phyloP scores from a whole-genome alignment of 805 yeast genomes.

The Helenozyma baotianmanensis region DNA sequence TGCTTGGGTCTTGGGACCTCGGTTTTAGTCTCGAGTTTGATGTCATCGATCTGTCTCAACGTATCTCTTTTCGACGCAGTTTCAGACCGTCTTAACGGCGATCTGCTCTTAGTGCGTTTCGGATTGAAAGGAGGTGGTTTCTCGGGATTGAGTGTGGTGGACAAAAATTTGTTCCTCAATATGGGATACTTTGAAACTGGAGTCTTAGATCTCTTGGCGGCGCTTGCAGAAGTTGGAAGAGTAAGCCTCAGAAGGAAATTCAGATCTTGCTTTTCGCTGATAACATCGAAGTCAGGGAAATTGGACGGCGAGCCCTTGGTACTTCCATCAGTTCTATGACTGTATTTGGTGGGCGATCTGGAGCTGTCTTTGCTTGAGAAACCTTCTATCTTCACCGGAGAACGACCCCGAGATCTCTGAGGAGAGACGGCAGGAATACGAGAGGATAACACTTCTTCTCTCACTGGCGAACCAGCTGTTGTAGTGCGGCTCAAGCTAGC shows the following conservation, averaged over 20 bases:
- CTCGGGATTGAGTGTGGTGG: constrained; percentile 32
- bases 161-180: constrained; percentile 29
- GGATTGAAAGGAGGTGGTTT: constrained; percentile 22
- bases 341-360: constrained; percentile 11
- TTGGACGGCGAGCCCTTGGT: constrained; percentile 8
- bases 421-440: too few relatives aligned
- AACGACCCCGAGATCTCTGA: background rate
- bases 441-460: too few relatives aligned
- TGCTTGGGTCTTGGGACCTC: background rate
- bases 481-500: too few relatives aligned
- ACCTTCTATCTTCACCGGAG: background rate
- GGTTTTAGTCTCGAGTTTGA: constrained; percentile 3
- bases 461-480: too few relatives aligned
- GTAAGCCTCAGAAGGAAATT: constrained; percentile 18
- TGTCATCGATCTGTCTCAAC: constrained; percentile 1
- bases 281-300: constrained; percentile 1
- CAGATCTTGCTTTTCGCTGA: constrained; percentile 4
- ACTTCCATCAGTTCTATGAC: constrained; percentile 3
- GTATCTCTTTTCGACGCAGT: too few relatives aligned
- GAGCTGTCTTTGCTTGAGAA: constrained; percentile 3
- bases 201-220: constrained; percentile 19
- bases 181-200: constrained; percentile 2
- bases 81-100: too few relatives aligned
- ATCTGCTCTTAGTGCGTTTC: too few relatives aligned
- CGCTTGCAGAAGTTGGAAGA: constrained; percentile 29